Percentiles rank a stretch among this genome's conserved stretches.
These are phyloP conservation scores for Pichia inconspicua DNA, from an alignment of 1,139 yeast genomes.

Conservation along the genomic window DNA sequence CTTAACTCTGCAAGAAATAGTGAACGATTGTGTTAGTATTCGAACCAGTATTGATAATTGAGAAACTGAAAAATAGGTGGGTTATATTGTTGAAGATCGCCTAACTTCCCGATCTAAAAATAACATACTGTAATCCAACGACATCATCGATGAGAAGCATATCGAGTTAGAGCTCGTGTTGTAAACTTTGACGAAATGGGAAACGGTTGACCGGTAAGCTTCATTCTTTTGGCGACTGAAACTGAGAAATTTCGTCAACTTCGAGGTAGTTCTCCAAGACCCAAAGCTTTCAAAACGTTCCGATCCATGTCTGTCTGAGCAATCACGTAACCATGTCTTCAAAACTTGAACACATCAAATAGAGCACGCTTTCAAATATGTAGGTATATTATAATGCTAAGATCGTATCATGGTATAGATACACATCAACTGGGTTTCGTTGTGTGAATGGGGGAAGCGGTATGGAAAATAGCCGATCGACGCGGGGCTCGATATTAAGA, in stretches of 20 bases:
- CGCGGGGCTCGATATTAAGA: not conserved
- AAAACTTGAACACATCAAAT: no score
- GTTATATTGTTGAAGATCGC: not conserved
- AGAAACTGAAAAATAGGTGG: not conserved
- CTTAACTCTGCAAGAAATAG: conserved; percentile 40
- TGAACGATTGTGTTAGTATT: not conserved
- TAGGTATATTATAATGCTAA: no score
- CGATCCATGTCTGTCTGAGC: no score
- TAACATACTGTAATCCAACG: conserved; percentile 27
- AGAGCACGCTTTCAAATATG: no score
- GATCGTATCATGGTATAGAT: no score
- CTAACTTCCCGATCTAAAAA: not conserved
- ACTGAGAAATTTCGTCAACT: not conserved
- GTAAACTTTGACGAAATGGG: not conserved
- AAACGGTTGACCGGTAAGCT: not conserved
- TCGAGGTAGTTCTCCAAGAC: no score
- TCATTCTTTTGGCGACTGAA: not conserved
- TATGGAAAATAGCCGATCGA: not conserved
- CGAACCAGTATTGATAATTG: not conserved
- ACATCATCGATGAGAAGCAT: conserved; percentile 34
- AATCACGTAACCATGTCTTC: no score
- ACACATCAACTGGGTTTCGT: no score
- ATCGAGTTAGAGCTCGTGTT: not conserved
- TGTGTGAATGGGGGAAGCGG: no score
- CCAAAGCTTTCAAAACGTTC: no score